phyloP scores from a whole-genome alignment of 78 protist genomes.

The Tieghemostelium lacteum region DNA sequence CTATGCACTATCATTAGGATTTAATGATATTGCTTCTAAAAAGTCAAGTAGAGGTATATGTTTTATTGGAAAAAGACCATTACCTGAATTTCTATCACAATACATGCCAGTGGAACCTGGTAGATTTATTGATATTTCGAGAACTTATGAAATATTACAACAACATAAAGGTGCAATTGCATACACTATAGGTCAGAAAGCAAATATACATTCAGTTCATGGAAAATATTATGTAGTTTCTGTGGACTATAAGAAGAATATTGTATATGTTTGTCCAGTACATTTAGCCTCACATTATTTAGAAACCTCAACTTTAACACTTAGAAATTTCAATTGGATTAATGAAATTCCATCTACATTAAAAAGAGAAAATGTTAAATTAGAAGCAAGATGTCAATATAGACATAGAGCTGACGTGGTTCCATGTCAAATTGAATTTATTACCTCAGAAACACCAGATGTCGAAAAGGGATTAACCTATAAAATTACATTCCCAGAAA shows the following conservation, averaged over 20 bases:
- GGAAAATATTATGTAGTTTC: slow-evolving; percentile 4
- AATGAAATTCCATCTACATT: slow-evolving; percentile 15
- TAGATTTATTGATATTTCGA: background rate
- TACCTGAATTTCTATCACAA: slow-evolving; percentile 71
- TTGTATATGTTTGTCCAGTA: slow-evolving; percentile 57
- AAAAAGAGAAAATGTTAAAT: background rate
- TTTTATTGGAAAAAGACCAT: slow-evolving; percentile 87
- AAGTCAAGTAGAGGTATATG: slow-evolving; percentile 87
- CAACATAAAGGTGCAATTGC: slow-evolving; percentile 57
- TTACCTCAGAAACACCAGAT: background rate
- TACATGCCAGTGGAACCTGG: slow-evolving; percentile 57
- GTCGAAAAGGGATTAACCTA: background rate
- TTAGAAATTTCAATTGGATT: slow-evolving; percentile 59
- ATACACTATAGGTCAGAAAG: slow-evolving; percentile 67
- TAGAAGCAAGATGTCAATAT: slow-evolving; percentile 20
- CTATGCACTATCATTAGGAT: slow-evolving; percentile 48
- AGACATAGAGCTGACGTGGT: slow-evolving; percentile 24
- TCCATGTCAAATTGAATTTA: slow-evolving; percentile 2
- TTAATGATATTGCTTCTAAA: slow-evolving; percentile 9
- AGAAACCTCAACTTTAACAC: no score
- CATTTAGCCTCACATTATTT: background rate
- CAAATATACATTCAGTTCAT: slow-evolving; percentile 25
- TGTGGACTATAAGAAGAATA: slow-evolving; percentile 18
- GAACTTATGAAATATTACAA: background rate
- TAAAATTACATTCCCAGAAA: background rate